phyloP scores from a whole-genome alignment of 768 basidiomycete genomes.

The Piloderma croceum region DNA sequence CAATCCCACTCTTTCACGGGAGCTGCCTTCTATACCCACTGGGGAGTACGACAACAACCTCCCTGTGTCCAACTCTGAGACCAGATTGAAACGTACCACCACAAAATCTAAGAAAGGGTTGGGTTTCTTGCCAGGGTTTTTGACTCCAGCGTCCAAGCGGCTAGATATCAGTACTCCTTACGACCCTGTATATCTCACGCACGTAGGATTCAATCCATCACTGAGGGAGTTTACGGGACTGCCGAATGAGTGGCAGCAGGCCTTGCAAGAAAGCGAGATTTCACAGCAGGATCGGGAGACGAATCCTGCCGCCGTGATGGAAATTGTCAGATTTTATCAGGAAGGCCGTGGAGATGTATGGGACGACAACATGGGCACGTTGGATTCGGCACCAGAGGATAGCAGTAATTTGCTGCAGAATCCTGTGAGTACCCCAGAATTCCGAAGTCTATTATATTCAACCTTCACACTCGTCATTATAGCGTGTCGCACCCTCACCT shows the following conservation, averaged over 20 bases:
- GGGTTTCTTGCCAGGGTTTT: constrained; percentile 64
- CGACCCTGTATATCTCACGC: constrained; percentile 98
- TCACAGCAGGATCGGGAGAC: constrained; percentile 92
- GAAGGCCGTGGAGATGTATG: constrained; percentile 76
- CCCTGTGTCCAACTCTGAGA: constrained; percentile 16
- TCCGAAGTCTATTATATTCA: constrained; percentile 55
- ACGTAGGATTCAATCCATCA: constrained; percentile 98
- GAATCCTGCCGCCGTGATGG: constrained; percentile 97
- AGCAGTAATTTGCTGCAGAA: constrained; percentile 19
- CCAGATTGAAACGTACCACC: no score
- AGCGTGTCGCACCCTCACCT: constrained; percentile 37
- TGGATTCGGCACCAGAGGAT: constrained; percentile 28
- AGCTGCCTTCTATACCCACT: constrained; percentile 11
- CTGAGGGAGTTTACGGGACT: constrained; percentile 98
- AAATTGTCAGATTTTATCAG: constrained; percentile 98
- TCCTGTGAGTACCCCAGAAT: constrained; percentile 25
- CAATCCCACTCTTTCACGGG: no score
- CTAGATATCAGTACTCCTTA: constrained; percentile 96
- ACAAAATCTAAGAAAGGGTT: no score
- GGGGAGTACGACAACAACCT: not conserved
- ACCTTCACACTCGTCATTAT: constrained; percentile 24
- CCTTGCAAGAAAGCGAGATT: constrained; percentile 93
- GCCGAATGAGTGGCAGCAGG: constrained; percentile 98
- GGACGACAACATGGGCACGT: constrained; percentile 77
- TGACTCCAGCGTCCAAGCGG: constrained; percentile 70